Evolutionary conservation across 2,329 filamentous ascomycete genomes (phyloP).

Genomic region (Xylaria sp.): DNA sequence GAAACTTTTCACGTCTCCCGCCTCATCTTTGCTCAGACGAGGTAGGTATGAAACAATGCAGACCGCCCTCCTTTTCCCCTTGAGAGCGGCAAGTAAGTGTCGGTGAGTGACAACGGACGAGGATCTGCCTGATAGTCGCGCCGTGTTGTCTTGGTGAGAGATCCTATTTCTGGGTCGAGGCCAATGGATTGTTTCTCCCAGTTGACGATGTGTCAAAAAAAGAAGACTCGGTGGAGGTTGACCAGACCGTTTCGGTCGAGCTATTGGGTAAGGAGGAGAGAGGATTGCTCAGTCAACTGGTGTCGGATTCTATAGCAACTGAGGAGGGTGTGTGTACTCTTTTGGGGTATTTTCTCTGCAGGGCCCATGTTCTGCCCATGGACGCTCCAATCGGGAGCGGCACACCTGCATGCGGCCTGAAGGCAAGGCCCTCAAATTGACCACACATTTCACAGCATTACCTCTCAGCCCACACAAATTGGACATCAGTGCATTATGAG

Average conservation of each 20-base stretch:
- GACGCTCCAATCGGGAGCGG: constrained; percentile 45
- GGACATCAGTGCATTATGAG: constrained; percentile 49
- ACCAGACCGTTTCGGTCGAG: constrained; percentile 41
- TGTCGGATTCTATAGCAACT: constrained; percentile 28
- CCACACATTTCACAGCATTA: constrained; percentile 43
- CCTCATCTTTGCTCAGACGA: constrained; percentile 44
- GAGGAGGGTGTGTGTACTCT: constrained; percentile 29
- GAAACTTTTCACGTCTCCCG: constrained; percentile 19
- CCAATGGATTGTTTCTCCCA: constrained; percentile 36
- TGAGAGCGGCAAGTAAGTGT: constrained; percentile 40
- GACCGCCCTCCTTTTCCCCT: constrained; percentile 42
- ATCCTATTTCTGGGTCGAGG: constrained; percentile 40
- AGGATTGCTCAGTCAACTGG: constrained; percentile 32
- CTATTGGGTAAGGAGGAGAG: constrained; percentile 41
- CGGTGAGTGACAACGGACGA: constrained; percentile 46
- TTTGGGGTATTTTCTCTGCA: constrained; percentile 31
- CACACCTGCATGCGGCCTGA: constrained; percentile 43
- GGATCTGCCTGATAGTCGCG: constrained; percentile 44
- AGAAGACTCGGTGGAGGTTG: constrained; percentile 42
- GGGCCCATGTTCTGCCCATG: constrained; percentile 22
- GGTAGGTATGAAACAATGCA: constrained; percentile 45
- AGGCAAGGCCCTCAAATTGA: constrained; percentile 44
- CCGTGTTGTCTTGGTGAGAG: constrained; percentile 41
- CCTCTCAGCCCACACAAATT: constrained; percentile 48
- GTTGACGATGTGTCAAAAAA: constrained; percentile 38